Base-by-base conservation (phyloP, 1,139 yeast species). In the Geotrichum cucujoidarum region DNA sequence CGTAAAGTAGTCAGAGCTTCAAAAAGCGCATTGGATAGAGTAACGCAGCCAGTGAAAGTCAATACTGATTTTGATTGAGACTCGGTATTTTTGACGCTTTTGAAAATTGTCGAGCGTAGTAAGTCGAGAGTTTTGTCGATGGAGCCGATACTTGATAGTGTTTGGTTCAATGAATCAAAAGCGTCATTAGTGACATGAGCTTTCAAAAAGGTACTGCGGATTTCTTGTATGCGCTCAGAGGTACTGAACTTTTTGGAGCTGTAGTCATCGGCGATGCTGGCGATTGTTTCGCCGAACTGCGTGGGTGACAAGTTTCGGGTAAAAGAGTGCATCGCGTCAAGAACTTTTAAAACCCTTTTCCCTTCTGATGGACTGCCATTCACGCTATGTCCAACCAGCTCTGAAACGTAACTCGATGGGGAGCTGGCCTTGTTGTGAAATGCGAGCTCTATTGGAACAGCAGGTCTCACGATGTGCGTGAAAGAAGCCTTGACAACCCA, bases 401-500 rank as follows among this genome's bases (percentile, higher is more conserved):
- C 25, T 5, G 45, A 33, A 10, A 38, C 14, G 8, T 17, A 29
- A 7, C 18, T 24, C 14, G 47, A 29, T 13, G 63, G 62, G n/a
- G 48, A 48, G 7, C 56, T 31, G 2, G 60, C 49, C 18, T 50
- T 44, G 53, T 61, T 61, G 48, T 47, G 39, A 36, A 54, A 57
- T 14, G 49, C 50, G 8, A 59, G 43, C 41, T 61, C 65, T 1
- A 58, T 31, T 11, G 48, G 51, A 11, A 57, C 41, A 13, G 55
- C 47, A 4, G 53, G 52, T 13, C 64, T 54, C 7, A 60, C 37
- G 5, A 58, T 31, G 1, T 60, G 45, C 4, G 56, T 43, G 33
- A 47, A 52, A 3, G 63, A 54, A 2, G 62, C 56, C 45, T 58
- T 59, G 31, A 56, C 41, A 4, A 57, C 48, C 45, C 53, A 54